Evolutionary conservation across 768 basidiomycete genomes (phyloP).

Genomic region (Mycena pura): DNA sequence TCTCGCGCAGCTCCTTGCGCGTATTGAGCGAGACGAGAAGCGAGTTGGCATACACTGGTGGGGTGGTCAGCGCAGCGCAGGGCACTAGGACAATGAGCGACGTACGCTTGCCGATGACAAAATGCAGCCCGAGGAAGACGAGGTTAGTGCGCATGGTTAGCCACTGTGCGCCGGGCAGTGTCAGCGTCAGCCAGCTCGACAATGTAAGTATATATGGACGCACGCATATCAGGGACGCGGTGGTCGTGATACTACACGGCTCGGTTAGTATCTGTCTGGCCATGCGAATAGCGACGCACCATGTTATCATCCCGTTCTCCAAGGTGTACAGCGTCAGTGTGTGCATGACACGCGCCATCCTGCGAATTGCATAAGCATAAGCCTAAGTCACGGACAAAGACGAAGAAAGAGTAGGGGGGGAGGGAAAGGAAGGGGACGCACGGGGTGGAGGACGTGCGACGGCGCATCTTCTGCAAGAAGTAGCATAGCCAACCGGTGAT

Average conservation of each 20-base stretch:
- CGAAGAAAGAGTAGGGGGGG: neutral
- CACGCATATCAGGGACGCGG: slow-evolving; percentile 50
- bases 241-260: slow-evolving; percentile 50
- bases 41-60: slow-evolving; percentile 46
- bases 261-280: slow-evolving; percentile 13
- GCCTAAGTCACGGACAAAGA: neutral
- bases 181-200: neutral
- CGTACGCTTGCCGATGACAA: slow-evolving; percentile 55
- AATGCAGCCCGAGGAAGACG: slow-evolving; percentile 54
- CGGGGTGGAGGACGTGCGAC: slow-evolving; percentile 37
- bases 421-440: neutral
- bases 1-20: slow-evolving; percentile 34
- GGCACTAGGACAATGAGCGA: neutral
- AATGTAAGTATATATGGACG: slow-evolving; percentile 22
- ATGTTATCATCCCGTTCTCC: slow-evolving; percentile 49
- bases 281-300: slow-evolving; percentile 32
- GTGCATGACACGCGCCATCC: slow-evolving; percentile 47
- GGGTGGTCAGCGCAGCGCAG: neutral
- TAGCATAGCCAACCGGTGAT: slow-evolving; percentile 46
- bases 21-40: slow-evolving; percentile 41
- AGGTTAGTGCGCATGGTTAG: slow-evolving; percentile 49
- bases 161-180: slow-evolving; percentile 39
- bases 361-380: slow-evolving; percentile 16
- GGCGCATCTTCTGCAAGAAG: slow-evolving; percentile 41
- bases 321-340: slow-evolving; percentile 49